Base-by-base conservation (phyloP, 805 yeast genomes). In the Monosporozyma aerobia region DNA sequence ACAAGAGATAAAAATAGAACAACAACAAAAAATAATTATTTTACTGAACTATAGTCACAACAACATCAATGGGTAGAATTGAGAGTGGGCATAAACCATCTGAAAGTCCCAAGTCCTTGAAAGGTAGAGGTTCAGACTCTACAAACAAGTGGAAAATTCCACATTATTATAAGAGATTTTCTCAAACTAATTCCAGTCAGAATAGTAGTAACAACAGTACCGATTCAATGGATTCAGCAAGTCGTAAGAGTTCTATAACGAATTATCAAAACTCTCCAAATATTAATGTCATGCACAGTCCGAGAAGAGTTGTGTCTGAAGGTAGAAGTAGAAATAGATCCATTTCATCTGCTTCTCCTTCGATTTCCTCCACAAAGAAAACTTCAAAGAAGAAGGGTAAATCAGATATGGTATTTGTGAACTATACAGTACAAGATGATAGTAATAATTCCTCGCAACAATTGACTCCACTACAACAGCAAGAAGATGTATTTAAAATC, bases 71-170 rank as follows among this genome's bases (percentile, higher is more conserved):
- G 56, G 49, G 49, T 27, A 48, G 43, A 33, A 51, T 48, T n/a
- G 48, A 39, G 10, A 50, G 48, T 13, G 49, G 44, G 13, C 47
- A 46, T 19, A 54, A 51, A 46, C 39, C 33, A 16, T 41, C 14
- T 3, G 40, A 32, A 3, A 50, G 48, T 25, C 44, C 50, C n/a
- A 25, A 39, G 23, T 35, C 50, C 8, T 13, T 56, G 39, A 52
- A 52, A 47, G 55, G 59, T 25, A 59, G 63, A 11, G 56, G 56
- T 22, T 52, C 56, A 11, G 68, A 64, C 47, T 54, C 67, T 13
- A 55, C 58, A 27, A 64, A 59, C 51, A 66, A 64, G 52, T 66
- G 70, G 70, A 66, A 65, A 52, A 66, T 66, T 32, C 70, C 70
- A 10, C 70, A 66, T 52, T 66, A 66, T 49, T 66, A 66, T 50